These are phyloP conservation scores for Wolfiporia cocos DNA, from an alignment of 1,284 basidiomycete genomes.

Conservation along the genomic window DNA sequence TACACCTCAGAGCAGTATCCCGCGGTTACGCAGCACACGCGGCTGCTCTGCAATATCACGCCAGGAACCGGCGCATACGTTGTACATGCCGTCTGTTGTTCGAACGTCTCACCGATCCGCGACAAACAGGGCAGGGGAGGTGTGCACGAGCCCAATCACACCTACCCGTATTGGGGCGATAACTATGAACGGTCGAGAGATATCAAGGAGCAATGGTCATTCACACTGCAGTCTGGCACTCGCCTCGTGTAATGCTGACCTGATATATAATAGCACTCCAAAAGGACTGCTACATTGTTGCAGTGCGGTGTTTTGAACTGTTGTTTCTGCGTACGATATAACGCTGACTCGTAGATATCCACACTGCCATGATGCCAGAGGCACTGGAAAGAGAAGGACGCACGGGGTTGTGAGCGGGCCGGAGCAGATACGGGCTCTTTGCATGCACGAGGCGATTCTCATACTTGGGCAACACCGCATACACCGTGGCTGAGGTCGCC, in stretches of 20 bases:
- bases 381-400: too few relatives aligned
- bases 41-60: slow-evolving; percentile 37
- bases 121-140: slow-evolving; percentile 48
- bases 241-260: neutral
- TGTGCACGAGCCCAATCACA: slow-evolving; percentile 47
- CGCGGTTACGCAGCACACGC: slow-evolving; percentile 28
- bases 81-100: slow-evolving; percentile 24
- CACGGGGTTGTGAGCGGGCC: too few relatives aligned
- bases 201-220: slow-evolving; percentile 54
- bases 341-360: neutral
- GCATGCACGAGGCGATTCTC: too few relatives aligned
- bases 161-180: slow-evolving; percentile 47
- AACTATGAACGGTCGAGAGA: slow-evolving; percentile 40
- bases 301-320: slow-evolving; percentile 45
- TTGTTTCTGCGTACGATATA: neutral
- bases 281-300: slow-evolving; percentile 49
- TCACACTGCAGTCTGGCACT: too few relatives aligned
- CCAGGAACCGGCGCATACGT: slow-evolving; percentile 45
- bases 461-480: too few relatives aligned
- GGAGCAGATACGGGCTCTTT: too few relatives aligned
- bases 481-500: too few relatives aligned
- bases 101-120: neutral
- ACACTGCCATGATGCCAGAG: too few relatives aligned
- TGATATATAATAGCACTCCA: slow-evolving; percentile 39
- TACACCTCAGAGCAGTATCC: slow-evolving; percentile 32